Conservation (phyloP, 805 yeast species). For the Schwanniomyces sp. region DNA sequence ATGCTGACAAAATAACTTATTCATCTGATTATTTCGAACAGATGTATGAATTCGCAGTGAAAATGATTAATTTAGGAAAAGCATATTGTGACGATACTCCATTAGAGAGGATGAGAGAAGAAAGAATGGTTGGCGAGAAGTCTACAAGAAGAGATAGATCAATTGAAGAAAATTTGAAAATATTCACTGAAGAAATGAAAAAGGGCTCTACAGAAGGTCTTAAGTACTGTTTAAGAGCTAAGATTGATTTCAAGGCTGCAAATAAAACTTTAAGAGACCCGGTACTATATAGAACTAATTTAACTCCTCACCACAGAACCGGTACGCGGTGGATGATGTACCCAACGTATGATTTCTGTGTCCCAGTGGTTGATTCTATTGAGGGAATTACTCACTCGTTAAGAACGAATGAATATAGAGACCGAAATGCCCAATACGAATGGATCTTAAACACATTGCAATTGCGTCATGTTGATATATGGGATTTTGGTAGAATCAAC, state of each 20-base stretch:
- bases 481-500: conserved; percentile 98
- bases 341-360: conserved; percentile 99
- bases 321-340: conserved; percentile 92
- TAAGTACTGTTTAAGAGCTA: conserved; percentile 93
- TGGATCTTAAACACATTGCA: conserved; percentile 86
- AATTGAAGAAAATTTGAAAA: conserved; percentile 84
- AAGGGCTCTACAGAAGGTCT: conserved; percentile 91
- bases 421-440: conserved; percentile 96
- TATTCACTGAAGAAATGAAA: conserved; percentile 90
- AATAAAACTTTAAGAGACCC: conserved; percentile 98
- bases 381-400: conserved; percentile 98
- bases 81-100: conserved; percentile 98
- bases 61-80: conserved; percentile 90
- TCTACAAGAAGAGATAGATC: conserved; percentile 90
- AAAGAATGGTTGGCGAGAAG: conserved; percentile 96
- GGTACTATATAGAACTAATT: conserved; percentile 93
- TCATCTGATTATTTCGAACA: conserved; percentile 91
- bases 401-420: conserved; percentile 98
- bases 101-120: conserved; percentile 93
- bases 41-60: conserved; percentile 84
- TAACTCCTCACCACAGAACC: conserved; percentile 97
- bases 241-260: conserved; percentile 85
- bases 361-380: conserved; percentile 89
- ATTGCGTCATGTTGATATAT: conserved; percentile 89
- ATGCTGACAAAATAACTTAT: conserved; percentile 84